A percentile compares a stretch with the other conserved stretches of the same genome.
phyloP scores from a whole-genome alignment of 306 rosid genomes.

The Ormosia emarginata region DNA sequence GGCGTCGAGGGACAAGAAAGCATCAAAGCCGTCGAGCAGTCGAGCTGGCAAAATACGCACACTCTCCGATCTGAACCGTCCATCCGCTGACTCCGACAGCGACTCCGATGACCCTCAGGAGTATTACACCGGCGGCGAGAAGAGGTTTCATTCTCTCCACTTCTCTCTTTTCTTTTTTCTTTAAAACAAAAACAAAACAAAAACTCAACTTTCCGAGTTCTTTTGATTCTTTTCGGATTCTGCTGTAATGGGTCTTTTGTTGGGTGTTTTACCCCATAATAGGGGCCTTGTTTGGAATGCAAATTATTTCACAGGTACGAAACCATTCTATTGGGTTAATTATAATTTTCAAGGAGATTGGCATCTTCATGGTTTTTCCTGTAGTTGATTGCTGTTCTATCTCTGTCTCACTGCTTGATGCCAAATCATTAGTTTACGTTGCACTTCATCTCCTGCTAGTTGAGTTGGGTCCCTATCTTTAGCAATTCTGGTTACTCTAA shows the following conservation, averaged over 20 bases:
- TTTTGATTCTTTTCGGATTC: background rate
- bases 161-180: background rate
- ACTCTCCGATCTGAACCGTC: constrained; percentile 76
- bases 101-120: constrained; percentile 78
- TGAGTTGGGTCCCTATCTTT: background rate
- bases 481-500: background rate
- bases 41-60: constrained; percentile 66
- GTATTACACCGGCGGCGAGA: constrained; percentile 83
- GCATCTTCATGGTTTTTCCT: background rate
- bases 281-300: background rate
- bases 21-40: constrained; percentile 50
- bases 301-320: background rate
- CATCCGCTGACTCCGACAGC: constrained; percentile 51
- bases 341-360: background rate
- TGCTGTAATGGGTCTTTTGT: background rate
- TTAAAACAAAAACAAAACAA: background rate
- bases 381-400: background rate
- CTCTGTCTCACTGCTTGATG: background rate
- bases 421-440: background rate
- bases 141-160: constrained; percentile 41
- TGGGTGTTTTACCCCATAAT: background rate
- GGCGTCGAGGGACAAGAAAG: constrained; percentile 66
- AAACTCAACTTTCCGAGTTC: background rate
- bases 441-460: background rate
- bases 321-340: background rate